Evolutionary conservation across 805 yeast species (phyloP).

Genomic region (Barnettozyma botsteinii): DNA sequence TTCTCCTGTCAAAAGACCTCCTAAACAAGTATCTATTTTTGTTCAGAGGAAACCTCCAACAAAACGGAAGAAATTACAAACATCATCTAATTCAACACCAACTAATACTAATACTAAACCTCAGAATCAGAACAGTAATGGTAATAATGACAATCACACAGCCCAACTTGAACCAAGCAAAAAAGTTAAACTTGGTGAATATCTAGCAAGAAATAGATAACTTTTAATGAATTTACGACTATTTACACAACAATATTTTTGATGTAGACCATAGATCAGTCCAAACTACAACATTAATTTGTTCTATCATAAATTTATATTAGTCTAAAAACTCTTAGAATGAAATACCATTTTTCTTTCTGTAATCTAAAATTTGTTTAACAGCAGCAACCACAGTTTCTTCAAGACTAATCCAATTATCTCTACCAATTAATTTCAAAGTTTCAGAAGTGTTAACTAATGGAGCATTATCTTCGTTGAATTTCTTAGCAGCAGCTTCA

Average conservation of each 20-base stretch:
- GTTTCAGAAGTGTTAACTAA: conserved; percentile 5
- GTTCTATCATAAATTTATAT: too few species aligned
- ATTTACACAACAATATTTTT: not conserved
- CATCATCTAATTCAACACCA: not conserved
- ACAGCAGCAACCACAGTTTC: conserved; percentile 34
- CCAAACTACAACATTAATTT: too few species aligned
- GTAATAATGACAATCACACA: too few species aligned
- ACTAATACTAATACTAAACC: not conserved
- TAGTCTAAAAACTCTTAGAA: not conserved
- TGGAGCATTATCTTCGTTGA: not conserved
- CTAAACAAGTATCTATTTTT: conserved; percentile 4
- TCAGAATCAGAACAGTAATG: too few species aligned
- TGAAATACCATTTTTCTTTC: conserved; percentile 2
- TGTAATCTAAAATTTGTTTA: conserved; percentile 25
- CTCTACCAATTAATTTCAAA: conserved; percentile 1
- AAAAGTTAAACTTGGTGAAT: conserved; percentile 4
- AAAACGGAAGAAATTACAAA: not conserved
- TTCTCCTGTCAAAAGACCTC: conserved; percentile 1
- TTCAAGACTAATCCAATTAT: conserved; percentile 29
- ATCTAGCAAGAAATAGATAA: conserved; percentile 2
- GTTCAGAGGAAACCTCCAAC: conserved; percentile 1
- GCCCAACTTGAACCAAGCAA: not conserved
- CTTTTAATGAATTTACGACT: not conserved
- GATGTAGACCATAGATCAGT: not conserved
- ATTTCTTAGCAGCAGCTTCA: conserved; percentile 14